Conservation (phyloP, 805 yeast genomes). For the Cyberlindnera japonica region DNA sequence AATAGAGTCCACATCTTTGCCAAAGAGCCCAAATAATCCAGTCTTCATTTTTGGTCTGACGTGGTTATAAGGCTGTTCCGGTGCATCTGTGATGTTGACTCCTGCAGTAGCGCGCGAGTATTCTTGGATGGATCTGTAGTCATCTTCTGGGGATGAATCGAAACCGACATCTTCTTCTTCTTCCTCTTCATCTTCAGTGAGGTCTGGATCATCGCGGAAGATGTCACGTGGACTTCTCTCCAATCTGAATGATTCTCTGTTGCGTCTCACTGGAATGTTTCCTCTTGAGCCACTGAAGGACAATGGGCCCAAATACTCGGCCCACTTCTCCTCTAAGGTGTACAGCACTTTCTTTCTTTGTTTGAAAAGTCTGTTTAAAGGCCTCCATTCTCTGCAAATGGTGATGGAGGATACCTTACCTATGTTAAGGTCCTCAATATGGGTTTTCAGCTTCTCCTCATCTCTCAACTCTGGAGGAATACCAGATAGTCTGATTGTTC, state of each 20-base stretch:
- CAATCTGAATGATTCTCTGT: constrained; percentile 24
- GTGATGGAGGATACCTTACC: constrained; percentile 77
- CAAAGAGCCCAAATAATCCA: constrained; percentile 62
- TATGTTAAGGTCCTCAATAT: constrained; percentile 72
- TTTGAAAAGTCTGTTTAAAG: constrained; percentile 60
- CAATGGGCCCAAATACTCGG: constrained; percentile 52
- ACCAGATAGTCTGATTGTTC: constrained; percentile 85
- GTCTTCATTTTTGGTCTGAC: constrained; percentile 60
- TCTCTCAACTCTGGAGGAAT: constrained; percentile 80
- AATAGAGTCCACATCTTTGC: constrained; percentile 76
- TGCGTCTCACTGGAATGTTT: constrained; percentile 23
- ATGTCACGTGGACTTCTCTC: constrained; percentile 19
- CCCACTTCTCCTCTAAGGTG: constrained; percentile 68
- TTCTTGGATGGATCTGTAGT: constrained; percentile 22
- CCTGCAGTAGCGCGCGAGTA: constrained; percentile 20
- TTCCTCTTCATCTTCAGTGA: constrained; percentile 12
- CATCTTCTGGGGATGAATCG: constrained; percentile 16
- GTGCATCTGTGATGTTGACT: constrained; percentile 16
- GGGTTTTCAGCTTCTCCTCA: constrained; percentile 64
- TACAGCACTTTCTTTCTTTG: constrained; percentile 51
- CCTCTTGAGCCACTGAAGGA: constrained; percentile 19
- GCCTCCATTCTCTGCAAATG: constrained; percentile 85
- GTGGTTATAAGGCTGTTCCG: constrained; percentile 25
- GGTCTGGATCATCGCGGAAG: constrained; percentile 11
- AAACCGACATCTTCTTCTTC: constrained; percentile 5